Conservation (phyloP, 1,284 basidiomycete species). For the Puccinia coronata region DNA sequence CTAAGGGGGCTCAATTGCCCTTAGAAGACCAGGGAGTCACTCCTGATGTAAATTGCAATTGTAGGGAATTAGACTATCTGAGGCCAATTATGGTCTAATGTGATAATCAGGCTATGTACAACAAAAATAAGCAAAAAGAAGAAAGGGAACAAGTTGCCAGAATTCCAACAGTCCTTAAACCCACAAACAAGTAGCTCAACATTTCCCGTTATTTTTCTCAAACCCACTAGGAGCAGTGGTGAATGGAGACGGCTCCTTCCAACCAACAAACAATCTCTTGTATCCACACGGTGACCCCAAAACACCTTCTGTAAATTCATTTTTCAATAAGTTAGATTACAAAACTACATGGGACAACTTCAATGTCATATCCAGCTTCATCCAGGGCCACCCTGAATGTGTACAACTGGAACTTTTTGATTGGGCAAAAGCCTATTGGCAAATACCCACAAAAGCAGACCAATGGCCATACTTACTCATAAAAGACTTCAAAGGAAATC, state of each 20-base stretch:
- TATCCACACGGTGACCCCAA: not conserved
- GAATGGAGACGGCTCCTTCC: not conserved
- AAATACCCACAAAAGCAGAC: not conserved
- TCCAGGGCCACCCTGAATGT: not conserved
- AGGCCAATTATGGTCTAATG: too few species aligned
- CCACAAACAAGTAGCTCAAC: not conserved
- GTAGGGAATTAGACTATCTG: too few species aligned
- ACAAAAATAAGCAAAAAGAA: too few species aligned
- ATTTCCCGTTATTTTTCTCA: not conserved
- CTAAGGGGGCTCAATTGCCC: too few species aligned
- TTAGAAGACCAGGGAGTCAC: too few species aligned
- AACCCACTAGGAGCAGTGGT: not conserved
- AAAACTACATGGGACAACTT: conserved; percentile 17
- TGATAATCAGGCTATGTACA: too few species aligned
- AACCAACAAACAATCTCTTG: not conserved
- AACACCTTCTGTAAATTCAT: not conserved
- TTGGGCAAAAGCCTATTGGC: not conserved
- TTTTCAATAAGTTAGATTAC: not conserved
- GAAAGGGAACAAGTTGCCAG: not conserved
- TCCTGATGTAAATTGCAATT: too few species aligned
- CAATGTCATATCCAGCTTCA: not conserved
- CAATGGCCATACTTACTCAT: not conserved
- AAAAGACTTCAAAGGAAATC: not conserved
- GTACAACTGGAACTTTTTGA: not conserved
- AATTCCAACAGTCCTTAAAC: not conserved